Evolutionary conservation across 78 protist species (phyloP).

Genomic region (Carpediemonas membranifera): DNA sequence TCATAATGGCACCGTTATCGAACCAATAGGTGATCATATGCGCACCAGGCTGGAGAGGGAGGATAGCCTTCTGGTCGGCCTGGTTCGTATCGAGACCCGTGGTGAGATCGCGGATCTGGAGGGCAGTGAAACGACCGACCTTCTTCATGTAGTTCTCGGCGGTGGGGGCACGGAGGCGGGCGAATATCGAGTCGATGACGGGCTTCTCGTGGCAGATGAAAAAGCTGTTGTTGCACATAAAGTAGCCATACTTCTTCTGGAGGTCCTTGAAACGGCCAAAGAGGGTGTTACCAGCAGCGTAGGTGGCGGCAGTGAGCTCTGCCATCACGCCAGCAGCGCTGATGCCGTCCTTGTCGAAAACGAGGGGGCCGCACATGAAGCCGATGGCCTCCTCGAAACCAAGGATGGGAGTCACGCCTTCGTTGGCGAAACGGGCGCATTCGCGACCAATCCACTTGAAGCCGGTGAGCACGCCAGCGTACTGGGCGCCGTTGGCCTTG

Average conservation of each 20-base stretch:
- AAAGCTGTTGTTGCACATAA: conserved; percentile 32
- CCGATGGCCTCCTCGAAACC: conserved; percentile 83
- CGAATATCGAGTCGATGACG: conserved; percentile 52
- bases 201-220: conserved; percentile 59
- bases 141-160: conserved; percentile 27
- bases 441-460: conserved; percentile 95
- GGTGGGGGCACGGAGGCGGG: conserved; percentile 36
- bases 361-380: not conserved
- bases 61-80: conserved; percentile 1
- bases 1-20: conserved; percentile 69
- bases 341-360: conserved; percentile 91
- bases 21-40: conserved; percentile 84
- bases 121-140: conserved; percentile 14
- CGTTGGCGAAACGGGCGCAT: conserved; percentile 37
- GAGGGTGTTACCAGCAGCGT: not conserved
- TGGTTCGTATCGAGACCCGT: not conserved
- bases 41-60: conserved; percentile 7
- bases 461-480: conserved; percentile 81
- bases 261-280: not conserved
- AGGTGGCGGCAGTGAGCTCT: conserved; percentile 48
- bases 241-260: conserved; percentile 28
- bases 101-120: conserved; percentile 60
- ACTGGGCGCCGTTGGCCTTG: conserved; percentile 53
- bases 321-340: conserved; percentile 62
- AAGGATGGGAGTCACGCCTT: conserved; percentile 54